Percentiles rank a stretch among this genome's conserved stretches.
Conservation (phyloP, 768 basidiomycete genomes). For the Psilocybe azurescens region DNA sequence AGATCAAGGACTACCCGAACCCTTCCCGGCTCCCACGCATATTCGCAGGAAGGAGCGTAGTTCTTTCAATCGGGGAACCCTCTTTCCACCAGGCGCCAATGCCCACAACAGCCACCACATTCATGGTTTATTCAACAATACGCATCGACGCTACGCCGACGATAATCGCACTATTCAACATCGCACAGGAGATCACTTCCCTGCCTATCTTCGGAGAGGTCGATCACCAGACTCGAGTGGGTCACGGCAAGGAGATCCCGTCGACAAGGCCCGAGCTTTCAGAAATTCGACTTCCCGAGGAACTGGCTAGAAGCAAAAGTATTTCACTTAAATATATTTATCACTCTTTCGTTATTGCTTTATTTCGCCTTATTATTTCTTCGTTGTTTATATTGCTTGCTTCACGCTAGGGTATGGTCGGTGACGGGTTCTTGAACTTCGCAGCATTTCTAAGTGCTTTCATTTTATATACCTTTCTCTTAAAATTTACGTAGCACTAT, state of each 20-base stretch:
- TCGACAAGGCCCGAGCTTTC: neutral
- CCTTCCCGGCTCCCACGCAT: constrained; percentile 85
- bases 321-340: neutral
- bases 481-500: no score
- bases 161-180: constrained; percentile 1
- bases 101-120: constrained; percentile 15
- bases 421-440: no score
- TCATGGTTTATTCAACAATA: constrained; percentile 17
- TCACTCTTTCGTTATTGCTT: neutral
- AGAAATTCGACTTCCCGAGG: neutral
- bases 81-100: constrained; percentile 59
- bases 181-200: neutral
- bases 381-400: neutral
- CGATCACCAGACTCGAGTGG: neutral
- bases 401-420: no score
- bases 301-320: neutral
- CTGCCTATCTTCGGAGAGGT: neutral
- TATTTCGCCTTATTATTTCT: neutral
- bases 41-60: constrained; percentile 84
- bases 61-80: constrained; percentile 73
- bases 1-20: constrained; percentile 75
- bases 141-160: constrained; percentile 26
- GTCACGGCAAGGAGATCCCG: neutral
- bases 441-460: no score
- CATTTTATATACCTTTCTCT: no score